phyloP scores from a whole-genome alignment of 2,329 filamentous ascomycete genomes.

The Endoconidiophora polonica region DNA sequence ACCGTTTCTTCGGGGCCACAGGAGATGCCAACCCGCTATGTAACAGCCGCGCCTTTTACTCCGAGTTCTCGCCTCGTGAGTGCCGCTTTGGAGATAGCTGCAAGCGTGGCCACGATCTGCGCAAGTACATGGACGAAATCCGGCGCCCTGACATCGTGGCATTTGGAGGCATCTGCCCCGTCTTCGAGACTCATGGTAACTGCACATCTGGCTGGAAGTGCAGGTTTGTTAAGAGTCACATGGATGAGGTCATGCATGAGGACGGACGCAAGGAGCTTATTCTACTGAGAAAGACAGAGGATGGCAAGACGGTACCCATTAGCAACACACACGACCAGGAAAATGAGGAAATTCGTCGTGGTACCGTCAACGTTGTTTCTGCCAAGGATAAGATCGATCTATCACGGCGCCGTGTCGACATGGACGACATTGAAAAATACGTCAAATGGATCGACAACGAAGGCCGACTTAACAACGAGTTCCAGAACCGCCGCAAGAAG shows the following conservation, averaged over 20 bases:
- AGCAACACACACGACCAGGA: slow-evolving; percentile 21
- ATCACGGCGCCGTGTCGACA: slow-evolving; percentile 51
- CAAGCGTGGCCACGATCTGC: slow-evolving; percentile 66
- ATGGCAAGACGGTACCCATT: slow-evolving; percentile 19
- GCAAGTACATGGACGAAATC: slow-evolving; percentile 59
- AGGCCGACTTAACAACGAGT: slow-evolving; percentile 23
- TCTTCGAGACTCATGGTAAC: slow-evolving; percentile 58
- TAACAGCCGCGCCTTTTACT: slow-evolving; percentile 48
- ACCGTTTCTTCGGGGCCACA: slow-evolving; percentile 64
- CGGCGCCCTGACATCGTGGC: slow-evolving; percentile 66
- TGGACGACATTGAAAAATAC: slow-evolving; percentile 60
- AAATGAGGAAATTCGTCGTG: slow-evolving; percentile 38
- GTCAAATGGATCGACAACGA: slow-evolving; percentile 62
- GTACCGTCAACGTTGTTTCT: slow-evolving; percentile 59
- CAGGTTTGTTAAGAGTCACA: slow-evolving; percentile 76
- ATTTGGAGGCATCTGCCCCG: slow-evolving; percentile 62
- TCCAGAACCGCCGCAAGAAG: slow-evolving; percentile 24
- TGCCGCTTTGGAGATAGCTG: slow-evolving; percentile 72
- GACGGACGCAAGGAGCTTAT: slow-evolving; percentile 75
- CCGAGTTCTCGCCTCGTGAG: slow-evolving; percentile 66
- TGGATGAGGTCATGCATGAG: slow-evolving; percentile 56
- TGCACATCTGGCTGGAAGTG: slow-evolving; percentile 89
- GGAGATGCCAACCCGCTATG: slow-evolving; percentile 65
- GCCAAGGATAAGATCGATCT: slow-evolving; percentile 57
- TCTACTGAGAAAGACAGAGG: slow-evolving; percentile 30